These are phyloP conservation scores for Pythium grandisporangium DNA, from an alignment of 352 stramenopile genomes.

Conservation along the genomic window DNA sequence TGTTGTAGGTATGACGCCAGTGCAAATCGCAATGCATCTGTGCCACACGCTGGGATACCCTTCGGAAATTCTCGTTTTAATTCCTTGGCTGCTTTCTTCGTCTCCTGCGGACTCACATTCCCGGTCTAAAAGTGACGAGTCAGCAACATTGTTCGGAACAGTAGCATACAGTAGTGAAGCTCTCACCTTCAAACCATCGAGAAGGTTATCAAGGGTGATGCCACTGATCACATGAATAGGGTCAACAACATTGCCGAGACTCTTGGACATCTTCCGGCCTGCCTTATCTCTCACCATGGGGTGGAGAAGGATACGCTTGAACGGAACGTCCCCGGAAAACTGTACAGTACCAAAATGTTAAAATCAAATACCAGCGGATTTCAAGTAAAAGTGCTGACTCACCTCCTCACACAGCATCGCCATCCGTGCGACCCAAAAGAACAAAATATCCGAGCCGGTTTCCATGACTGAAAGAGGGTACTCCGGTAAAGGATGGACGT, in stretches of 20 bases:
- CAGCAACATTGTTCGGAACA: not conserved
- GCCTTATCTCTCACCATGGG: conserved; percentile 99
- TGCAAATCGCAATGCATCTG: conserved; percentile 96
- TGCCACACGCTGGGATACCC: conserved; percentile 97
- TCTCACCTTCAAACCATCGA: conserved; percentile 85
- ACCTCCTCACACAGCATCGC: conserved; percentile 99
- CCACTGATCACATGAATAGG: conserved; percentile 98
- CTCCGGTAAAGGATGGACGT: conserved; percentile 23
- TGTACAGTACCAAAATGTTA: too few species aligned
- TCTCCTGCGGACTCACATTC: conserved; percentile 83
- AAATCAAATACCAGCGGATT: too few species aligned
- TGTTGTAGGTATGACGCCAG: conserved; percentile 93
- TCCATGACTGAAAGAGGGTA: conserved; percentile 78
- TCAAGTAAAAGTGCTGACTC: not conserved
- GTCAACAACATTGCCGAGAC: conserved; percentile 99
- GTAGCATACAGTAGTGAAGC: not conserved
- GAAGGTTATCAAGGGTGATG: conserved; percentile 90
- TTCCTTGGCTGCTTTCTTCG: conserved; percentile 94
- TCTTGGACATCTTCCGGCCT: conserved; percentile 99
- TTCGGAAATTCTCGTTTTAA: conserved; percentile 96
- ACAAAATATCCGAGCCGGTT: conserved; percentile 98
- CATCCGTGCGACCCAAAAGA: conserved; percentile 99
- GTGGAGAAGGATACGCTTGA: conserved; percentile 97
- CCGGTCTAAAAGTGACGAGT: conserved; percentile 22
- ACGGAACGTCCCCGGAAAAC: conserved; percentile 94